Conservation (phyloP, 106 monocot genomes). For the Platanthera zijinensis region DNA sequence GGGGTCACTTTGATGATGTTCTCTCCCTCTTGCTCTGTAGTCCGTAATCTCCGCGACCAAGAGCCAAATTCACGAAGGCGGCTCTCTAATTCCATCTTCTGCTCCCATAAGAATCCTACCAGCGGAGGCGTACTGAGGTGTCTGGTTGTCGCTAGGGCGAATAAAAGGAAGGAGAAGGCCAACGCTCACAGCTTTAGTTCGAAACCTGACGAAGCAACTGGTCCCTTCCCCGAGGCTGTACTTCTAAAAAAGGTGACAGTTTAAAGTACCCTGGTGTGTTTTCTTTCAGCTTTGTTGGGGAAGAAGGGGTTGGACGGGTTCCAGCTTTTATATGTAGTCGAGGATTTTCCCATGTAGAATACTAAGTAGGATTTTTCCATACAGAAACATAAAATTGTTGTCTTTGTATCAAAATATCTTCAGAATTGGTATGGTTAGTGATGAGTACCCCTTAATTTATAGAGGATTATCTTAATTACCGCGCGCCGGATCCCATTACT, state of each 20-base stretch:
- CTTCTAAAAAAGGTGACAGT: conserved; percentile 69
- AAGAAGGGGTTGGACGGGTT: neutral
- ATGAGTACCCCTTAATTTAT: too few relatives aligned
- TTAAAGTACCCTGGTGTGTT: neutral
- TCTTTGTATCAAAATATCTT: neutral
- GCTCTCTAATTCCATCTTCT: neutral
- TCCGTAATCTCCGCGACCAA: neutral
- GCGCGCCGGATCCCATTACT: too few relatives aligned
- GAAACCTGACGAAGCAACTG: conserved; percentile 63
- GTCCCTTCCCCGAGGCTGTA: conserved; percentile 77
- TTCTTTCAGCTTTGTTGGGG: neutral
- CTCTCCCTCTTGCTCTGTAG: neutral
- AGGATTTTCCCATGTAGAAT: neutral
- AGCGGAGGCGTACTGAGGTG: neutral
- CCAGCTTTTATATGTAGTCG: neutral
- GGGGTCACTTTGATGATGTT: neutral
- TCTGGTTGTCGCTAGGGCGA: conserved; percentile 5
- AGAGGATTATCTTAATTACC: too few relatives aligned
- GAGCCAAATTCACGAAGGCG: neutral
- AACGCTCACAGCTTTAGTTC: conserved; percentile 51
- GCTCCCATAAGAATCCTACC: neutral
- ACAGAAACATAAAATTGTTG: neutral
- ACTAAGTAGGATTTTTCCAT: neutral
- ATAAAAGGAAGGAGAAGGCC: conserved; percentile 37
- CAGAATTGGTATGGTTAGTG: neutral